A percentile compares a stretch with the other conserved stretches of the same genome.
Conservation (phyloP, 768 basidiomycete species). For the Amanita subjunquillea region DNA sequence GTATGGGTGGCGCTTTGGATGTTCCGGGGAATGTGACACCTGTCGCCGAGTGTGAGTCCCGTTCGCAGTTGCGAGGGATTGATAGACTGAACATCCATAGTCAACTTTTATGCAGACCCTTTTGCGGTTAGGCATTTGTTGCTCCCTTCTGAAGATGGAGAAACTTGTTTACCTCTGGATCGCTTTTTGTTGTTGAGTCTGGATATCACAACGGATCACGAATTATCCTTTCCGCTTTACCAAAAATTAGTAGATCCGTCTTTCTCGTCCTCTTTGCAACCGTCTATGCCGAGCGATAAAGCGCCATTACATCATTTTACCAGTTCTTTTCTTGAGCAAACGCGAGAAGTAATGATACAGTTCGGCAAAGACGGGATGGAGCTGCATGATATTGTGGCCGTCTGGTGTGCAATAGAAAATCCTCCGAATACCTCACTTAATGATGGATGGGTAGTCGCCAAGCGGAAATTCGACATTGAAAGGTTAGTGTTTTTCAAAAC, state of each 20-base stretch:
- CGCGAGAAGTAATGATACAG: slow-evolving; percentile 65
- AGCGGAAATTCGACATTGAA: slow-evolving; percentile 58
- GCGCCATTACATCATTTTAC: slow-evolving; percentile 66
- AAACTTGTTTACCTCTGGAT: slow-evolving; percentile 44
- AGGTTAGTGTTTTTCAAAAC: slow-evolving; percentile 27
- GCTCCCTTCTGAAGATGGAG: slow-evolving; percentile 22
- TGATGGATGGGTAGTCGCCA: slow-evolving; percentile 45
- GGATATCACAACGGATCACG: slow-evolving; percentile 76
- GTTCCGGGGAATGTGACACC: slow-evolving; percentile 83
- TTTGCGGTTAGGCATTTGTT: slow-evolving; percentile 70
- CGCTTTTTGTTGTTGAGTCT: slow-evolving; percentile 65
- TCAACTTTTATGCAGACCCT: slow-evolving; percentile 85
- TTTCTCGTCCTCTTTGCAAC: slow-evolving; percentile 37
- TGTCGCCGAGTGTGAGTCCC: slow-evolving; percentile 67
- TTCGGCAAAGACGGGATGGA: slow-evolving; percentile 84
- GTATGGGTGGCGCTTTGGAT: slow-evolving; percentile 92
- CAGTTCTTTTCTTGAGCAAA: slow-evolving; percentile 65
- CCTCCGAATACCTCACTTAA: slow-evolving; percentile 35
- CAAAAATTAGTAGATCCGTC: slow-evolving; percentile 45
- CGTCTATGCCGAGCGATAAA: slow-evolving; percentile 40
- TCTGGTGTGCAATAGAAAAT: slow-evolving; percentile 79
- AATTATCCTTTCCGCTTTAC: slow-evolving; percentile 65
- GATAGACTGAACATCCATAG: slow-evolving; percentile 23
- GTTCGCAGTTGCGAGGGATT: background rate
- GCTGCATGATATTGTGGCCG: slow-evolving; percentile 81